Percentiles rank a stretch among this genome's conserved stretches.
These are phyloP conservation scores for Trifolium dubium DNA, from an alignment of 306 rosid species.

Conservation along the genomic window DNA sequence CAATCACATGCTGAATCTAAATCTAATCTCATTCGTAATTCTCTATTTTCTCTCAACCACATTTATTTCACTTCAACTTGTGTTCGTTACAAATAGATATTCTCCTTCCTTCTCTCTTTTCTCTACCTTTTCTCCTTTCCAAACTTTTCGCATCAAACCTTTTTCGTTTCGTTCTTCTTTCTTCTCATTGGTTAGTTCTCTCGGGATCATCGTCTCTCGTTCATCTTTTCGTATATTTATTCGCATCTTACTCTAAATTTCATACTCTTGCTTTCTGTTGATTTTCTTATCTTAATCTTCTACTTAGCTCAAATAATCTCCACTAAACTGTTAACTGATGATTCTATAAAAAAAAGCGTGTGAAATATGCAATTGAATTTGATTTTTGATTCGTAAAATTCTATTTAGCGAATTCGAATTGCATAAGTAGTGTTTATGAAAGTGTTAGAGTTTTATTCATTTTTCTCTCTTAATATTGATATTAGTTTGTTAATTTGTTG, in stretches of 20 bases:
- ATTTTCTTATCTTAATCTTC: slow-evolving; percentile 15
- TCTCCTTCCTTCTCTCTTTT: slow-evolving; percentile 4
- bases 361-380: background rate
- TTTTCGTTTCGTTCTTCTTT: background rate
- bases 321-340: background rate
- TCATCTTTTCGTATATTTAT: background rate
- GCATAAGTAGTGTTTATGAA: background rate
- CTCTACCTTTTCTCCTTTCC: background rate
- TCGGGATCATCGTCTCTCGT: background rate
- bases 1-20: background rate
- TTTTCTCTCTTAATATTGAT: background rate
- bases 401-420: slow-evolving; percentile 1
- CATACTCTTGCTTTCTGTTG: no score
- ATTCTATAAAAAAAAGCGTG: no score
- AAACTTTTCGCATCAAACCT: background rate
- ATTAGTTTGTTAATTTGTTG: slow-evolving; percentile 24
- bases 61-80: background rate
- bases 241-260: no score
- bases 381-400: background rate
- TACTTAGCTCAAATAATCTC: background rate
- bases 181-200: slow-evolving; percentile 11
- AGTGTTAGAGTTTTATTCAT: background rate
- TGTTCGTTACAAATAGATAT: slow-evolving; percentile 4
- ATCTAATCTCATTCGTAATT: slow-evolving; percentile 15
- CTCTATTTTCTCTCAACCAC: slow-evolving; percentile 3